Evolutionary conservation across 805 yeast genomes (phyloP).

Genomic region (Ogataea nakhonphanomensis): DNA sequence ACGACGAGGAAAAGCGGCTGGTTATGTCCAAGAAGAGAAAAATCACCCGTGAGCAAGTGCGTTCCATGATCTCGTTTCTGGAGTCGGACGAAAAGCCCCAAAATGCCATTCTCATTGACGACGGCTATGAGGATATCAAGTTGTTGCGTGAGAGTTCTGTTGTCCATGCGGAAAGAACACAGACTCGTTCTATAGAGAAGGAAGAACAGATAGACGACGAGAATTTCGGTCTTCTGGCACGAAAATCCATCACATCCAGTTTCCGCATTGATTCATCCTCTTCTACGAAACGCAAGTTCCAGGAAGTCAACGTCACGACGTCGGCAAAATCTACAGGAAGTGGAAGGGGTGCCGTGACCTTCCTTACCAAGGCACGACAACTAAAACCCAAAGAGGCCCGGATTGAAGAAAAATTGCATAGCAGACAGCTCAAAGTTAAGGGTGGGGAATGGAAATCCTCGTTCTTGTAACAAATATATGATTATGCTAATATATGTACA

Average conservation of each 20-base stretch:
- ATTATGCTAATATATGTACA: not conserved
- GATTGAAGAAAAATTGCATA: slow-evolving; percentile 20
- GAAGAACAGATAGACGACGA: slow-evolving; percentile 16
- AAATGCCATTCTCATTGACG: slow-evolving; percentile 34
- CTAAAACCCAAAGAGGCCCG: slow-evolving; percentile 17
- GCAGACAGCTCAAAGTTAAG: slow-evolving; percentile 7
- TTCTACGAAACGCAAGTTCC: slow-evolving; percentile 14
- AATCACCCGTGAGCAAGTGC: slow-evolving; percentile 26
- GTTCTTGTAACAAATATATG: not conserved
- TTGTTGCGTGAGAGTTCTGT: slow-evolving; percentile 50
- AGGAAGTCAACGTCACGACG: slow-evolving; percentile 32
- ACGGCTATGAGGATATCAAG: slow-evolving; percentile 37
- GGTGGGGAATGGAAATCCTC: slow-evolving; percentile 7
- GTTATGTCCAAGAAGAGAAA: slow-evolving; percentile 32
- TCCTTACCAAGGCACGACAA: slow-evolving; percentile 13
- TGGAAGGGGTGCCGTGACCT: slow-evolving; percentile 30
- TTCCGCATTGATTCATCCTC: slow-evolving; percentile 17
- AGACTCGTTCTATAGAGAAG: not conserved
- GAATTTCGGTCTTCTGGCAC: slow-evolving; percentile 24
- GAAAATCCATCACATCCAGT: slow-evolving; percentile 30
- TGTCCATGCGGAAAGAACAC: slow-evolving; percentile 40
- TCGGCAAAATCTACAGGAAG: slow-evolving; percentile 22
- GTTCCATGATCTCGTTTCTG: slow-evolving; percentile 27
- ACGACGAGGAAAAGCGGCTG: slow-evolving; percentile 21
- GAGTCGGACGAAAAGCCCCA: slow-evolving; percentile 27